Evolutionary conservation across 768 basidiomycete genomes (phyloP).

Genomic region (Lactarius hatsudake): DNA sequence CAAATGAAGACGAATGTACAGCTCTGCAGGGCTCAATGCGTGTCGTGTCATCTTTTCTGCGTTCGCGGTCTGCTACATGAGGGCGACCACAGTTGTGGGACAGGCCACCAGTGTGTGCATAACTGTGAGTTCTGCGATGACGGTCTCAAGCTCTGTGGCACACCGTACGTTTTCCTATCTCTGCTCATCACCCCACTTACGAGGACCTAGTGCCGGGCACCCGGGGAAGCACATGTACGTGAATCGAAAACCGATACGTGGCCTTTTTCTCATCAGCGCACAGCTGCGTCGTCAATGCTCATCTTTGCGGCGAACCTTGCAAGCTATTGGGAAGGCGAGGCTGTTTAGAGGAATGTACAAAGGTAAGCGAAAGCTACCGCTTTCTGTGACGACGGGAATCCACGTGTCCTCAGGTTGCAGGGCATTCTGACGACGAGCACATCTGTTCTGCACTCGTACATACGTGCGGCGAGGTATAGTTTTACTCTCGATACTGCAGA

Average conservation of each 20-base stretch:
- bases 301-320: slow-evolving; percentile 55
- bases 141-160: slow-evolving; percentile 39
- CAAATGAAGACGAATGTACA: slow-evolving; percentile 46
- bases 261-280: slow-evolving; percentile 40
- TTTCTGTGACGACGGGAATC: not conserved
- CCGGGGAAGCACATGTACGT: slow-evolving; percentile 51
- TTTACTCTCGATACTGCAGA: not conserved
- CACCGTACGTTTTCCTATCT: slow-evolving; percentile 40
- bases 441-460: slow-evolving; percentile 52
- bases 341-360: slow-evolving; percentile 50
- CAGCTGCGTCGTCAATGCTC: slow-evolving; percentile 50
- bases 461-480: slow-evolving; percentile 50
- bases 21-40: slow-evolving; percentile 49
- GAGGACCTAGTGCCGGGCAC: slow-evolving; percentile 50
- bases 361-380: slow-evolving; percentile 35
- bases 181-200: not conserved
- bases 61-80: slow-evolving; percentile 43
- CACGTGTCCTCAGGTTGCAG: slow-evolving; percentile 38
- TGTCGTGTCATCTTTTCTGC: slow-evolving; percentile 49
- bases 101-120: slow-evolving; percentile 46
- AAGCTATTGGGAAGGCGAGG: slow-evolving; percentile 45
- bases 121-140: slow-evolving; percentile 45
- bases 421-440: slow-evolving; percentile 50
- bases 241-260: not conserved
- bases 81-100: slow-evolving; percentile 48